phyloP scores from a whole-genome alignment of 805 yeast genomes.

The Ogataea paradorogensis region DNA sequence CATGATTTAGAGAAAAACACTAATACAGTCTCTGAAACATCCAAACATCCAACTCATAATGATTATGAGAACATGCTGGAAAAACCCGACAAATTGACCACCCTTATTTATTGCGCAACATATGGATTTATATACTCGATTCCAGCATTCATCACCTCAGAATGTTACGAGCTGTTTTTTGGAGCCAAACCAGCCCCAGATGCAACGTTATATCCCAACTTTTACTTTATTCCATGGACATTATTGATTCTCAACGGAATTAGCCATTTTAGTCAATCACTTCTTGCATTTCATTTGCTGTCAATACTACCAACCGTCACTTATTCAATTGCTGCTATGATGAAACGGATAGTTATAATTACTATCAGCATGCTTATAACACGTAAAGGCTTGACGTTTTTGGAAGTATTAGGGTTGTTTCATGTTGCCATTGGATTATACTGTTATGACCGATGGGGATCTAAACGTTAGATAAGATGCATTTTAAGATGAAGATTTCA shows the following conservation, averaged over 20 bases:
- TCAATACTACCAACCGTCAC: conserved; percentile 82
- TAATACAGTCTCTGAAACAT: background rate
- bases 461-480: conserved; percentile 20
- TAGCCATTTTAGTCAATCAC: conserved; percentile 75
- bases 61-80: conserved; percentile 18
- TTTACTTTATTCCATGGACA: conserved; percentile 38
- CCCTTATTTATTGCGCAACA: conserved; percentile 75
- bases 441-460: conserved; percentile 60
- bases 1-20: conserved; percentile 12
- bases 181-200: conserved; percentile 8
- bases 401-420: conserved; percentile 49
- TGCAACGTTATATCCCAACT: conserved; percentile 22
- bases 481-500: too few species aligned
- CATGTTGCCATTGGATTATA: conserved; percentile 56
- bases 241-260: conserved; percentile 64
- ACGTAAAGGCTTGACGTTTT: conserved; percentile 44
- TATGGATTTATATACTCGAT: conserved; percentile 69
- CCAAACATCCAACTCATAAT: background rate
- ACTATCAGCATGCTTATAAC: conserved; percentile 69
- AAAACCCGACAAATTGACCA: conserved; percentile 75
- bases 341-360: conserved; percentile 85
- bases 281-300: conserved; percentile 75
- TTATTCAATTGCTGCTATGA: conserved; percentile 81
- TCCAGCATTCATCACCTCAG: conserved; percentile 70
- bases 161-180: conserved; percentile 39